Percentiles rank a stretch among this genome's conserved stretches.
These are phyloP conservation scores for Trichoderma arundinaceum DNA, from an alignment of 2,329 filamentous ascomycete species.

Conservation along the genomic window DNA sequence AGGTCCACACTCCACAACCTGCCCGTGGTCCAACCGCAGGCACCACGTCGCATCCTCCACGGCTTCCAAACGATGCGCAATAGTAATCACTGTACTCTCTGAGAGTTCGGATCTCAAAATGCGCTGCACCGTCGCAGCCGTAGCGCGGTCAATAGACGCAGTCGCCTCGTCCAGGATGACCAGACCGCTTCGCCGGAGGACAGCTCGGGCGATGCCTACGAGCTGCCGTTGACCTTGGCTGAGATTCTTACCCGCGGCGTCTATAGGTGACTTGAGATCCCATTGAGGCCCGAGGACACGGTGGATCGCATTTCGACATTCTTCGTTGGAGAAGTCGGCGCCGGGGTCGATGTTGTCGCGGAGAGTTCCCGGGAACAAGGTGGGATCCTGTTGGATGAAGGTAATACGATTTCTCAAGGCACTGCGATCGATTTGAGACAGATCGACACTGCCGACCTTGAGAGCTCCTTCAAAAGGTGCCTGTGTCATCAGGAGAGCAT, in stretches of 20 bases:
- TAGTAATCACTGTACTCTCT: constrained; percentile 66
- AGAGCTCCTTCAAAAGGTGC: constrained; percentile 58
- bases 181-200: constrained; percentile 64
- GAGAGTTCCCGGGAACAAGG: constrained; percentile 63
- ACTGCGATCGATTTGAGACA: constrained; percentile 60
- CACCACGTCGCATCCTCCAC: constrained; percentile 64
- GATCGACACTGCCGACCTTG: constrained; percentile 59
- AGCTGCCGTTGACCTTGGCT: constrained; percentile 68
- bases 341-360: constrained; percentile 73
- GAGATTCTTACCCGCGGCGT: constrained; percentile 65
- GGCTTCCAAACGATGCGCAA: constrained; percentile 69
- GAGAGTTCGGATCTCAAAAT: constrained; percentile 61
- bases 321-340: constrained; percentile 59
- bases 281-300: constrained; percentile 63
- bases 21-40: constrained; percentile 58
- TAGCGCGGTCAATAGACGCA: constrained; percentile 65
- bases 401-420: constrained; percentile 63
- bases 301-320: constrained; percentile 58
- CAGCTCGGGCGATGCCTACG: constrained; percentile 64
- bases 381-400: constrained; percentile 69
- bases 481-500: constrained; percentile 63
- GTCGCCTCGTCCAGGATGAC: constrained; percentile 70
- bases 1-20: constrained; percentile 57
- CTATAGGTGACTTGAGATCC: constrained; percentile 57
- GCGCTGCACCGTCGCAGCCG: constrained; percentile 63